These are phyloP conservation scores for Neonothopanus nambi DNA, from an alignment of 1,284 basidiomycete genomes.

Conservation along the genomic window DNA sequence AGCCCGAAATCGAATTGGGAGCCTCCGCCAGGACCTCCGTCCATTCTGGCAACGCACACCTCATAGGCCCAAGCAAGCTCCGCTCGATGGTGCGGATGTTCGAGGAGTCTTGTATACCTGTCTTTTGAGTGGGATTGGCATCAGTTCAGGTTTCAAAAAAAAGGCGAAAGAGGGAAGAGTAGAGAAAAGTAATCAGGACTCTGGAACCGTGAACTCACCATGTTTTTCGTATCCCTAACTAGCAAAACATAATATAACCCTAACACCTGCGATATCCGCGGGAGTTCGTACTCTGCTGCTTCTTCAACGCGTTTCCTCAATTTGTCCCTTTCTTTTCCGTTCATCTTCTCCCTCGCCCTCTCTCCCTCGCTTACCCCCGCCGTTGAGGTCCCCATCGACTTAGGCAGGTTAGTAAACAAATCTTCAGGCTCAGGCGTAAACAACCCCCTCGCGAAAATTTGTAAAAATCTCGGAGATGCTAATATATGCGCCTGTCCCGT, in stretches of 20 bases:
- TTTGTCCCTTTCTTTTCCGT: background rate
- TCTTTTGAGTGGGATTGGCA: conserved; percentile 3
- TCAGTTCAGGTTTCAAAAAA: background rate
- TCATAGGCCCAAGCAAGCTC: conserved; percentile 2
- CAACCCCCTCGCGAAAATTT: conserved; percentile 7
- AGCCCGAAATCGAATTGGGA: background rate
- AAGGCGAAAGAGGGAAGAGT: background rate
- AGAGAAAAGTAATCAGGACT: background rate
- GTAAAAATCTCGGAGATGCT: conserved; percentile 9
- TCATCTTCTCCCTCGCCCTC: background rate
- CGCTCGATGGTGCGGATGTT: conserved; percentile 12
- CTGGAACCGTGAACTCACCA: background rate
- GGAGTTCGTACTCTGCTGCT: background rate
- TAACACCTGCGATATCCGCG: conserved; percentile 2
- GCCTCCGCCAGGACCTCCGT: background rate
- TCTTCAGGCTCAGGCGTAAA: conserved; percentile 8
- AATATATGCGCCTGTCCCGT: background rate
- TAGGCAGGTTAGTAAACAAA: background rate
- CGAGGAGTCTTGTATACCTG: conserved; percentile 12
- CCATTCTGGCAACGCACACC: background rate
- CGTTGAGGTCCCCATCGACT: no score
- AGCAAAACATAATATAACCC: conserved; percentile 12
- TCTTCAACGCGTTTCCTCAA: background rate
- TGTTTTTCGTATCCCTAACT: conserved; percentile 6
- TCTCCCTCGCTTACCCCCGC: background rate